A percentile compares a stretch with the other conserved stretches of the same genome.
These are phyloP conservation scores for Aquanectria penicillioides DNA, from an alignment of 2,329 filamentous ascomycete genomes.

Conservation along the genomic window DNA sequence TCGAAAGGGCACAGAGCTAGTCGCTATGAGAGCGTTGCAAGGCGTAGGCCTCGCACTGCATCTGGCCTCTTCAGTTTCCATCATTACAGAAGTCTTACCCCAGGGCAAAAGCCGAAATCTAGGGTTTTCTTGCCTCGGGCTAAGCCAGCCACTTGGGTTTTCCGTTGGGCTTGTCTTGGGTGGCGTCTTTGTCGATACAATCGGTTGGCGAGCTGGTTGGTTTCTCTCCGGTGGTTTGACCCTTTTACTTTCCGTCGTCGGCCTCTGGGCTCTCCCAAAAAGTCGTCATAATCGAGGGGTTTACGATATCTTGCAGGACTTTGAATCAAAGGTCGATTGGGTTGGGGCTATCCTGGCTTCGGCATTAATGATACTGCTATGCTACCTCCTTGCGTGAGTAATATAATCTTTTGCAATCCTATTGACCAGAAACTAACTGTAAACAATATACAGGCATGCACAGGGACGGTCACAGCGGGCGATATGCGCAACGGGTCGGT, in stretches of 20 bases:
- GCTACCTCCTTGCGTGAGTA: conserved; percentile 64
- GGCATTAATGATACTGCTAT: conserved; percentile 57
- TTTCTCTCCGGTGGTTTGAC: conserved; percentile 52
- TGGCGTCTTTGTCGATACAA: conserved; percentile 57
- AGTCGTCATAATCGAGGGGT: conserved; percentile 36
- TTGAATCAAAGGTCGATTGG: conserved; percentile 61
- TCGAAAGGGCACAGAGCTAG: conserved; percentile 45
- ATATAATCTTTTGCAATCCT: too few species aligned
- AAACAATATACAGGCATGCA: too few species aligned
- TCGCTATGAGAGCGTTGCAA: conserved; percentile 52
- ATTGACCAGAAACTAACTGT: too few species aligned
- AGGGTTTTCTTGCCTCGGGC: conserved; percentile 55
- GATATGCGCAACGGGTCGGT: too few species aligned
- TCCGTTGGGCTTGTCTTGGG: conserved; percentile 60
- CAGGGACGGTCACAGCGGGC: too few species aligned
- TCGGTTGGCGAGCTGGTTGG: conserved; percentile 60
- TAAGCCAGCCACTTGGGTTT: conserved; percentile 60
- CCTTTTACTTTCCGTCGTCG: conserved; percentile 47
- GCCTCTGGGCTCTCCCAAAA: conserved; percentile 49
- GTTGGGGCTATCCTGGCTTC: conserved; percentile 59
- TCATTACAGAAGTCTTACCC: conserved; percentile 46
- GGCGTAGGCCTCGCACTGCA: conserved; percentile 51
- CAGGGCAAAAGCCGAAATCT: conserved; percentile 50
- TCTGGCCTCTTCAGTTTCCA: conserved; percentile 48
- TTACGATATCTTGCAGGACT: conserved; percentile 31